Evolutionary conservation across 441 rosid species (phyloP), one percentile per base, ranked within the genome.

Genomic region (Pelargonium citronellum): DNA sequence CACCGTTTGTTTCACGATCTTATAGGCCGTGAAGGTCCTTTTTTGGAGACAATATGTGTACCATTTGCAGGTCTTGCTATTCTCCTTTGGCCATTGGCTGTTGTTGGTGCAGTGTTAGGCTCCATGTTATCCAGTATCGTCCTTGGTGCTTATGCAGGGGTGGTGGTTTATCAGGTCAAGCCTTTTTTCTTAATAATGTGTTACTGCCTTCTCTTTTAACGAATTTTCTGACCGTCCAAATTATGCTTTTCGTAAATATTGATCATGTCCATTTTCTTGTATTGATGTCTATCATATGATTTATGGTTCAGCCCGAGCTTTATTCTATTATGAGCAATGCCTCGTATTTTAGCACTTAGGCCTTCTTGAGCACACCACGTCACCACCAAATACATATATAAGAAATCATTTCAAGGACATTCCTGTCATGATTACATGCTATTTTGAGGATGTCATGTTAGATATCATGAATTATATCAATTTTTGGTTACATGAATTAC

Each of bases 11-110:
- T 89, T 83, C 97, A 87, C 51, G 99, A 94, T 78, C 97, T 95
- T 24, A 80, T 87, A 64, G 99, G 99, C 41, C 89, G 99, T 78
- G 96, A 95, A 87, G 99, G 97, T 62, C 99, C 97, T 49, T 95
- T 91, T 85, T 85, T 95, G 85, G 99, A 95, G 77, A 90, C 96
- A 2, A 87, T 95, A 79, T 95, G 99, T 70, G 96, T 95, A 68
- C 99, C 99, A 67, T 90, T 91, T 43, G 97, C 97, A 0, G 97
- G 97, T 62, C 96, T 95, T 68, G 96, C 86, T 53, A 91, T 95
- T 74, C 73, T 95, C 75, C 88, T 95, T 27, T 95, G 99, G 99
- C 99, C 97, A 55, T 74, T 90, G 78, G 99, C 89, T 30, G 99
- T 95, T 53, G 85, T 73, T 62, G 99, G 96, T n/a, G 92, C 99